Percentiles rank a stretch among this genome's conserved stretches.
Conservation (phyloP, 768 basidiomycete genomes). For the Hemileccinum rubropunctum region DNA sequence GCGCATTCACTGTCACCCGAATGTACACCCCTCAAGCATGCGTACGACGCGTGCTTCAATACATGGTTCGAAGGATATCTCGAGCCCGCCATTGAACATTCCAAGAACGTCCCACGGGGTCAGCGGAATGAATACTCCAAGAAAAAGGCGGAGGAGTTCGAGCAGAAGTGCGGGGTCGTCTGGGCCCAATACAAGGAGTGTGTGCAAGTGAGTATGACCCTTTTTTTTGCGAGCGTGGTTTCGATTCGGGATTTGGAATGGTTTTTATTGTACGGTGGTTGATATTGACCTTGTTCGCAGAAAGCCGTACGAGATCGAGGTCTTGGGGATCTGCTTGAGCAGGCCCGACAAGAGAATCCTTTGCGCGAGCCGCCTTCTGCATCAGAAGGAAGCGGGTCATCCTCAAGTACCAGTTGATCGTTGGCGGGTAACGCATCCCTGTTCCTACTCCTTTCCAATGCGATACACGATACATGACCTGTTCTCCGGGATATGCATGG, state of each 20-base stretch:
- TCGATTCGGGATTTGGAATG: too few relatives aligned
- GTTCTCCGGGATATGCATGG: too few relatives aligned
- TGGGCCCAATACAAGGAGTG: constrained; percentile 83
- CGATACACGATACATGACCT: not conserved
- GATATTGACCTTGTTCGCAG: constrained; percentile 36
- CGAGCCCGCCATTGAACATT: constrained; percentile 62
- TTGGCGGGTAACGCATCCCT: not conserved
- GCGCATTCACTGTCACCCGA: constrained; percentile 75
- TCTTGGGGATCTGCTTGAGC: constrained; percentile 69
- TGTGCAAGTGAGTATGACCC: constrained; percentile 61
- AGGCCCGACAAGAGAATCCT: constrained; percentile 80
- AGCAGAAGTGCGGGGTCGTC: constrained; percentile 76
- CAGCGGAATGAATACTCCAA: constrained; percentile 62
- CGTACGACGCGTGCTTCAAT: constrained; percentile 95
- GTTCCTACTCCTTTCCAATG: not conserved
- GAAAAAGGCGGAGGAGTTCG: constrained; percentile 84
- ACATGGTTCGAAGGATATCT: constrained; percentile 98
- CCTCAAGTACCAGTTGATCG: constrained; percentile 11
- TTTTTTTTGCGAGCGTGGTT: not conserved
- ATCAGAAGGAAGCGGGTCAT: constrained; percentile 8
- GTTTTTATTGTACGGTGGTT: not conserved
- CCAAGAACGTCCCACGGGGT: constrained; percentile 38
- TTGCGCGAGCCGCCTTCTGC: constrained; percentile 53
- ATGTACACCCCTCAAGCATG: constrained; percentile 87
- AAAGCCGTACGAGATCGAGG: constrained; percentile 78